These are phyloP conservation scores for Oropetium thomaeum DNA, from an alignment of 176 grass and related monocot species.

Conservation along the genomic window DNA sequence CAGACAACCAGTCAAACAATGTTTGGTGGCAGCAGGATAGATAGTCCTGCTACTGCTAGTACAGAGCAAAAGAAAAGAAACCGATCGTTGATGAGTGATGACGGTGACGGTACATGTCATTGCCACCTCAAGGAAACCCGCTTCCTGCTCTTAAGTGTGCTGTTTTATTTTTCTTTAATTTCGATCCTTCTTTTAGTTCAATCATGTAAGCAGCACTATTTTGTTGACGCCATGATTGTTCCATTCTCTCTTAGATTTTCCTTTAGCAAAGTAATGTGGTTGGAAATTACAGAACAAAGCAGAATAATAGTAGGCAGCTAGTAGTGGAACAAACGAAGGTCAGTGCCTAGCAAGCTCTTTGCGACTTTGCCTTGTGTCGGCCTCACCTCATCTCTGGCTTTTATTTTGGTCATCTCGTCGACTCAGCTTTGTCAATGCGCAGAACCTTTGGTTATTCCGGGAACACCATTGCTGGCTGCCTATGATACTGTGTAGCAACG, in stretches of 20 bases:
- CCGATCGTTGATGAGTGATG: slow-evolving; percentile 34
- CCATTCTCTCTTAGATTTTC: slow-evolving; percentile 27
- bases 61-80: slow-evolving; percentile 26
- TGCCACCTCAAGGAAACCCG: slow-evolving; percentile 34
- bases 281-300: slow-evolving; percentile 51
- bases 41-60: background rate
- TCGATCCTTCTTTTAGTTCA: background rate
- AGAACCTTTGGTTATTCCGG: too few relatives aligned
- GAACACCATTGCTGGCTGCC: slow-evolving; percentile 20
- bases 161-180: slow-evolving; percentile 15
- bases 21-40: slow-evolving; percentile 37
- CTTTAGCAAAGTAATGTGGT: slow-evolving; percentile 24
- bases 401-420: slow-evolving; percentile 30
- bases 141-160: slow-evolving; percentile 25
- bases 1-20: slow-evolving; percentile 69
- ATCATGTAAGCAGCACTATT: background rate
- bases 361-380: slow-evolving; percentile 27
- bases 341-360: slow-evolving; percentile 25
- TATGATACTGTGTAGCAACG: too few relatives aligned
- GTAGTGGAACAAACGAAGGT: slow-evolving; percentile 1
- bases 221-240: background rate
- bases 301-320: slow-evolving; percentile 19
- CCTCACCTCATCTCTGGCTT: slow-evolving; percentile 6
- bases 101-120: slow-evolving; percentile 50
- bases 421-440: slow-evolving; percentile 32